Base-by-base conservation (phyloP, 2,329 filamentous ascomycete species). In the Trichoderma gracile region DNA sequence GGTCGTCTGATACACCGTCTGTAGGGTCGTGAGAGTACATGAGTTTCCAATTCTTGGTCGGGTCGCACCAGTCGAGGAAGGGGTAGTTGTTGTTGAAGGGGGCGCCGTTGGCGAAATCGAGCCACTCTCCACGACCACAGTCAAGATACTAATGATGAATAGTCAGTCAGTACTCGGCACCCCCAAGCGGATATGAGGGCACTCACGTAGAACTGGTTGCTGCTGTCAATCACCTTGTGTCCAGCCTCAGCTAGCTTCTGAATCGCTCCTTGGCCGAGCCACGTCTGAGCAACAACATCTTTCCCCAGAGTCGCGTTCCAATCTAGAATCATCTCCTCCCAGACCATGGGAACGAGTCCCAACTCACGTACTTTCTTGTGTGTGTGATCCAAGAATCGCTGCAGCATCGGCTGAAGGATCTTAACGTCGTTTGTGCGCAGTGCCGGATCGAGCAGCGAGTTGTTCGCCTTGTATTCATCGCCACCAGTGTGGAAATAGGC, bases 401-500 rank as follows among this genome's bases (percentile, higher is more conserved):
- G 91, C 73, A 97, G 83, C 23, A 95, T 81, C 2, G 92, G 91
- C 72, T 86, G 83, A 43, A 96, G 79, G 15, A 94, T 82, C 1
- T 79, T 76, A 0, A 82, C 79, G 61, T 87, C 79, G 73, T 89
- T 92, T 38, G 88, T 90, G 6, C 81, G 76, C 43, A 96, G 86
- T 1, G 86, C 89, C 5, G 88, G 85, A 73, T 96, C 92, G 12
- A 94, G 83, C 46, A 80, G 80, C 72, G 80, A 82, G 23, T 79
- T 75, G 71, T 93, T 89, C 67, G 81, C 82, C 76, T 95, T 94
- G 67, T 96, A 86, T 79, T 96, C 93, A 71, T 96, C 93, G 62
- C 93, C 93, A 50, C 93, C 93, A 1, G 90, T 90, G 78, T 96
- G 92, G 80, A 94, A 96, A 78, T 94, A 86, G 7, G 86, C 79